These are phyloP conservation scores for Marvania coccoides DNA, from an alignment of 139 green algal species.

Conservation along the genomic window DNA sequence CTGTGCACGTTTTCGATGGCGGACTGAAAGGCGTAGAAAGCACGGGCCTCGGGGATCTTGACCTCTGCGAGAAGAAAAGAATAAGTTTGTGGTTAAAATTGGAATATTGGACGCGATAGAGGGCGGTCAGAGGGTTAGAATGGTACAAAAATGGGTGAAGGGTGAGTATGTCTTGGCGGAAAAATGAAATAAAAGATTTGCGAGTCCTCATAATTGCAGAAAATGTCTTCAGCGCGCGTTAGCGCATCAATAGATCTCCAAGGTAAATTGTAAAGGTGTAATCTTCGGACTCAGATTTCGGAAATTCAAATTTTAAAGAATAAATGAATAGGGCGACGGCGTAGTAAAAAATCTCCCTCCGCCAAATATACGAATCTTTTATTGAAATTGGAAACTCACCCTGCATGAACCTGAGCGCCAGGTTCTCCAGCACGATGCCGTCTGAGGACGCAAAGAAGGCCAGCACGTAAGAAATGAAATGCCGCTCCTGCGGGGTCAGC, in stretches of 20 bases:
- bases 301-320: background rate
- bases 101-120: background rate
- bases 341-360: background rate
- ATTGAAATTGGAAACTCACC: no score
- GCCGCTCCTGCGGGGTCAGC: slow-evolving; percentile 54
- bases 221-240: slow-evolving; percentile 9
- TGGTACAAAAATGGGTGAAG: background rate
- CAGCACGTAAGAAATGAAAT: slow-evolving; percentile 79
- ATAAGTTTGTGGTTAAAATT: background rate
- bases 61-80: slow-evolving; percentile 49
- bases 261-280: slow-evolving; percentile 12
- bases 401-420: slow-evolving; percentile 74
- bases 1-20: slow-evolving; percentile 84
- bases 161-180: background rate
- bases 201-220: slow-evolving; percentile 20
- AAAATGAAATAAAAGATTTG: background rate
- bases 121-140: background rate
- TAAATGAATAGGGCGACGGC: background rate
- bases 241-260: slow-evolving; percentile 18
- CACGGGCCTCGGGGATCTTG: slow-evolving; percentile 70
- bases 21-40: slow-evolving; percentile 84
- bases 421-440: slow-evolving; percentile 85
- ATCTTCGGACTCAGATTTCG: slow-evolving; percentile 1
- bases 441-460: slow-evolving; percentile 86
- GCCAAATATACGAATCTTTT: no score